phyloP scores from a whole-genome alignment of 371 early-diverging fungal genomes.

The Umbelopsis sp. region DNA sequence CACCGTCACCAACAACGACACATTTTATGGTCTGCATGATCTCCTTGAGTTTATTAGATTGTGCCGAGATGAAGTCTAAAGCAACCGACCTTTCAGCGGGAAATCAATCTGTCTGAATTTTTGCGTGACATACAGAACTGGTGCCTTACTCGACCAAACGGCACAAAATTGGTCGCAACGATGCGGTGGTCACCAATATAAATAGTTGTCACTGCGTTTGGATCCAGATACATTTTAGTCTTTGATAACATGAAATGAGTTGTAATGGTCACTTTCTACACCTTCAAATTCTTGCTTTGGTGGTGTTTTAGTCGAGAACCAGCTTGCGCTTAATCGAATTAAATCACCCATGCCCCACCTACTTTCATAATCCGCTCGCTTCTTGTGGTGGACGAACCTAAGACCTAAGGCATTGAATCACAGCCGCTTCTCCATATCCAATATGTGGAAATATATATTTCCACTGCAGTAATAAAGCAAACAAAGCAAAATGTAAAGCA shows the following conservation, averaged over 20 bases:
- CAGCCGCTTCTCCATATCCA: too few relatives aligned
- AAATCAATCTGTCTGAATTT: conserved; percentile 5
- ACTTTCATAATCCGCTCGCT: too few relatives aligned
- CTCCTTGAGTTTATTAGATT: background rate
- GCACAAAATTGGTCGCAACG: background rate
- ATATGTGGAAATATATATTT: too few relatives aligned
- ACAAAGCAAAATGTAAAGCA: too few relatives aligned
- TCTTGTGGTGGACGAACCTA: too few relatives aligned
- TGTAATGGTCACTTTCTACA: too few relatives aligned
- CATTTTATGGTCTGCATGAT: conserved; percentile 79
- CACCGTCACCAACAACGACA: conserved; percentile 94
- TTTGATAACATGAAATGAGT: too few relatives aligned
- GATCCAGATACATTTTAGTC: background rate
- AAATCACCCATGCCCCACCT: too few relatives aligned
- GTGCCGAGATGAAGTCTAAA: conserved; percentile 17
- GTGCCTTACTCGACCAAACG: background rate
- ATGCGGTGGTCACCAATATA: background rate
- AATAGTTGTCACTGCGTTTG: background rate
- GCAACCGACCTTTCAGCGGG: background rate
- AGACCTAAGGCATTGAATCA: too few relatives aligned
- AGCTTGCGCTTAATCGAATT: too few relatives aligned
- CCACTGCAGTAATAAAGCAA: too few relatives aligned
- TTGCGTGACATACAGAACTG: conserved; percentile 2
- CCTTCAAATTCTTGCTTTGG: too few relatives aligned
- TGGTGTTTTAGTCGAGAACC: background rate